Base-by-base conservation (phyloP, 2,329 filamentous ascomycete species). In the Trichophyton benhamiae region DNA sequence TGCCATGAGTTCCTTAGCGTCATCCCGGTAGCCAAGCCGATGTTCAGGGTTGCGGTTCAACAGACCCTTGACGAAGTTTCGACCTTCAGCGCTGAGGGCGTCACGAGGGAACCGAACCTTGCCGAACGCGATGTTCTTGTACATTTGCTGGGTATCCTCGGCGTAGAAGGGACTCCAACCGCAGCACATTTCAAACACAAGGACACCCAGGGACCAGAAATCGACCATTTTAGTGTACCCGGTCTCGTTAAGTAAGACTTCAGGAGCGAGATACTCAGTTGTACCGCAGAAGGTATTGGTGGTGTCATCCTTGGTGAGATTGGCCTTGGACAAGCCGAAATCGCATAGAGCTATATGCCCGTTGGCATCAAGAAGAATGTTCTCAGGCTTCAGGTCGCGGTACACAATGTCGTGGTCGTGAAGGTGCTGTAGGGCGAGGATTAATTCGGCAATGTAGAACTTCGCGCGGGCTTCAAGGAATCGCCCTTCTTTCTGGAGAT, bases 201-300 rank as follows among this genome's bases (percentile, higher is more conserved):
- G 80, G 57, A 99, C 94, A 62, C 94, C 94, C 11, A 99, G 81
- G 1, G 94, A 99, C 94, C 94, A 99, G 74, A 97, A 99, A 74
- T 99, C 94, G 5, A 99, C 94, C 94, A 99, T 97, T 78, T 97
- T 97, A 60, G 94, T 97, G 75, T 99, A 99, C 38, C 94, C 94
- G 69, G 91, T 89, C 77, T 99, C 94, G 68, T 99, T 94, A 52
- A 99, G 78, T 13, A 99, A 80, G 2, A 97, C 94, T 72, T 99
- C 94, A 0, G 94, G 94, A 0, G 94, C 94, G 20, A 99, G 82
- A 71, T 99, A 99, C 73, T 99, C 94, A 0, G 94, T 99, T 0
- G 94, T 99, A 64, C 94, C 94, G 72, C 94, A 99, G 75, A 99
- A 99, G 0, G 94, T 99, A 76, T 97, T 99, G 59, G 94, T 99